Evolutionary conservation across 2,329 filamentous ascomycete species (phyloP), one percentile per base, ranked within the genome.

Genomic region (Fusarium sp.): DNA sequence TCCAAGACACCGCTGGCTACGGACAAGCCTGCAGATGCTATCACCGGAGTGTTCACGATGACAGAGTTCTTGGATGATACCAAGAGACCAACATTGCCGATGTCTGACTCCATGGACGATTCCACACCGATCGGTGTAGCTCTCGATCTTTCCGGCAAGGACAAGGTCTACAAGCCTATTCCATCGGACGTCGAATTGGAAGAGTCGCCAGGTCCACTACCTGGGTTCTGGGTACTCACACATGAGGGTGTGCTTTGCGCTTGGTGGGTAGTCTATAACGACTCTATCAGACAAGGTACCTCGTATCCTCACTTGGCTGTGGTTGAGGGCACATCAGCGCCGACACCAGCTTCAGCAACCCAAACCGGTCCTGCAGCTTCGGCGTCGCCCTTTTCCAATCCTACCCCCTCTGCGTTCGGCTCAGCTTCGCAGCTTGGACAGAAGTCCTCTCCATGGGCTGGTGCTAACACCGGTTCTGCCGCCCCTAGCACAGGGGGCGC

Each of bases 241-340:
- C 92, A 98, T 74, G 94, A 98, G 78, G 96, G 96, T 73, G 84
- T 97, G 15, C 85, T 99, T 22, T 91, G 90, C 51, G 89, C 91
- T 18, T 99, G 96, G 95, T 98, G 96, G 94, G 84, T 98, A 48
- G 89, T 98, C 26, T 98, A 98, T 83, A 90, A 93, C 41, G 94
- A 97, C 47, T 95, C 96, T 5, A 91, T 99, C 70, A 90, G 92
- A 67, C 86, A 92, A 76, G 91, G 91, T 7, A 90, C 90, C 12
- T 89, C 90, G 1, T 98, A 95, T 81, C 89, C 92, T 45, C 93
- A 93, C 9, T 85, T 98, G 72, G 84, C 87, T 45, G 84, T 83
- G 49, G 85, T 84, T 38, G 84, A 86, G 66, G 82, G 82, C 6
- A 78, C 80, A 63, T 72, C 79, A 26, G 60, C 78, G 36, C 66